A percentile compares a stretch with the other conserved stretches of the same genome.
These are phyloP conservation scores for Eimeria acervulina DNA, from an alignment of 169 alveolate species.

Conservation along the genomic window DNA sequence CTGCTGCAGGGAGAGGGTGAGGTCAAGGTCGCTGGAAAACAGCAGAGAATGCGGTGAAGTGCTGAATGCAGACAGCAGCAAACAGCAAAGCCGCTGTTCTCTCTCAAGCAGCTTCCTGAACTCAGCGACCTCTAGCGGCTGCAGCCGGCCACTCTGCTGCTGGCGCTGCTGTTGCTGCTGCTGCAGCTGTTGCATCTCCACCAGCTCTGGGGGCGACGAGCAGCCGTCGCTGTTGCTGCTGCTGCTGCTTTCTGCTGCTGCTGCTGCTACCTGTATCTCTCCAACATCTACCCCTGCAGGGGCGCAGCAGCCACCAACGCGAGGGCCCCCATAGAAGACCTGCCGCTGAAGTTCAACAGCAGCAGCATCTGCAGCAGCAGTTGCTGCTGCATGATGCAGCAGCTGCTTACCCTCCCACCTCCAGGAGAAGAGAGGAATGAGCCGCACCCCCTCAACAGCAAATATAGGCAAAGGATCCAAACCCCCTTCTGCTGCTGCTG, in stretches of 20 bases:
- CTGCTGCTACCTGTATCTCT: conserved; percentile 20
- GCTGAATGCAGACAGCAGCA: conserved; percentile 57
- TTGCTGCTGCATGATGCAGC: conserved; percentile 73
- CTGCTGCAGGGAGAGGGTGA: conserved; percentile 69
- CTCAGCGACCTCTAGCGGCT: conserved; percentile 5
- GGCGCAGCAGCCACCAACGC: conserved; percentile 35
- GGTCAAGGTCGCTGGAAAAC: conserved; percentile 30
- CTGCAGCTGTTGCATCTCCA: conserved; percentile 5
- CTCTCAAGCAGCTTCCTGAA: conserved; percentile 28
- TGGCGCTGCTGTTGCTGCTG: conserved; percentile 49
- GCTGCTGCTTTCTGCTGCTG: not conserved
- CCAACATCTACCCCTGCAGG: conserved; percentile 47
- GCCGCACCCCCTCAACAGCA: conserved; percentile 56
- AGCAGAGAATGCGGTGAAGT: conserved; percentile 26
- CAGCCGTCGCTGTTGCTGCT: conserved; percentile 19
- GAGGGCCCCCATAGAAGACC: conserved; percentile 36
- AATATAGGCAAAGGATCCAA: conserved; percentile 44
- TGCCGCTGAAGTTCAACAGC: conserved; percentile 67
- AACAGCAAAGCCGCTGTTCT: conserved; percentile 24
- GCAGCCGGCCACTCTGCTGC: conserved; percentile 1
- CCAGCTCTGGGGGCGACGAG: conserved; percentile 55
- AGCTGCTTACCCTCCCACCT: conserved; percentile 35
- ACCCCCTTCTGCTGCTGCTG: conserved; percentile 20
- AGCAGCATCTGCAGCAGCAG: conserved; percentile 58
- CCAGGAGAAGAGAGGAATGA: conserved; percentile 26